A percentile compares a stretch with the other conserved stretches of the same genome.
Evolutionary conservation across 176 grass and related monocot species (phyloP).

Genomic region (Dendrocalamus sinicus): DNA sequence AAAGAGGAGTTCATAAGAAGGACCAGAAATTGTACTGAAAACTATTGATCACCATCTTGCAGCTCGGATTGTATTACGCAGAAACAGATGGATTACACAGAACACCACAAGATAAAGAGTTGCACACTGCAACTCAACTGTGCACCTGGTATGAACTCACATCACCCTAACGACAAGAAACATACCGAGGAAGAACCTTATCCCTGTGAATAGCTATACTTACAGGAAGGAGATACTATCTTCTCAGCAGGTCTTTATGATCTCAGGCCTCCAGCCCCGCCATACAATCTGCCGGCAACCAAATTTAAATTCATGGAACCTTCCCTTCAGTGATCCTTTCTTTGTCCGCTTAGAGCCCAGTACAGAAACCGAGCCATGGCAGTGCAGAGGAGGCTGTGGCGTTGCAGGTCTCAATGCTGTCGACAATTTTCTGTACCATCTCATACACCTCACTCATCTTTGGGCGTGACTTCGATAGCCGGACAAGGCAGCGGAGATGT

Average conservation of each 20-base stretch:
- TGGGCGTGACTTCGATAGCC: slow-evolving; percentile 40
- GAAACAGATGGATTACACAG: no score
- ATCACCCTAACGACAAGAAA: slow-evolving; percentile 1
- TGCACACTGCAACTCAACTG: slow-evolving; percentile 3
- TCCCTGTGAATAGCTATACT: slow-evolving; percentile 52
- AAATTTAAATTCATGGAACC: slow-evolving; percentile 51
- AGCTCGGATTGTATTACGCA: no score
- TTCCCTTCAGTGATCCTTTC: slow-evolving; percentile 62
- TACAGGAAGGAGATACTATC: slow-evolving; percentile 11
- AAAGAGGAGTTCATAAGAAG: no score
- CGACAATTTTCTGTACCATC: slow-evolving; percentile 70
- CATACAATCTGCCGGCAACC: slow-evolving; percentile 52
- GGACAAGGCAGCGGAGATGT: slow-evolving; percentile 48
- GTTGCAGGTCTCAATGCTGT: slow-evolving; percentile 49
- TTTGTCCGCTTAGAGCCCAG: slow-evolving; percentile 33
- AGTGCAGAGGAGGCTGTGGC: slow-evolving; percentile 69
- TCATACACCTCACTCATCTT: slow-evolving; percentile 95
- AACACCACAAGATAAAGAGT: neutral
- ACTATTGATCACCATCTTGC: no score
- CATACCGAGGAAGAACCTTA: slow-evolving; percentile 13
- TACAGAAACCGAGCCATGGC: slow-evolving; percentile 26
- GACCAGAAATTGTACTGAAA: no score
- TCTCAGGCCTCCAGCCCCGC: slow-evolving; percentile 69
- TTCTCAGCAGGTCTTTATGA: slow-evolving; percentile 62
- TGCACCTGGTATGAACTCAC: neutral